A percentile compares a stretch with the other conserved stretches of the same genome.
Evolutionary conservation across 169 alveolate species (phyloP).

Genomic region (Theileria equi): DNA sequence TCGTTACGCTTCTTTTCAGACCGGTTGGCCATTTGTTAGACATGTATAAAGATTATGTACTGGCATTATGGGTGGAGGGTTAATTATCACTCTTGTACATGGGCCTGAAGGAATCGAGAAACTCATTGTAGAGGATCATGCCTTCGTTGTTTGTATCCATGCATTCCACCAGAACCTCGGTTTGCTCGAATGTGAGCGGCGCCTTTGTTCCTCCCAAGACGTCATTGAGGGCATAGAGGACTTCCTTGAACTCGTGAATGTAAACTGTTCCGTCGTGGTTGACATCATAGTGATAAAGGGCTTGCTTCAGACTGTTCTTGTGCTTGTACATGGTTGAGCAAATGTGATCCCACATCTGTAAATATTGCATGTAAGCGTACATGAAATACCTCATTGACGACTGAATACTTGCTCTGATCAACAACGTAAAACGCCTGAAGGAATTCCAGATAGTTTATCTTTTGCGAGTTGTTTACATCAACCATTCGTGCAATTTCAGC

Average conservation of each 20-base stretch:
- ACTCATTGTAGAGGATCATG: conserved; percentile 60
- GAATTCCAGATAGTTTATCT: conserved; percentile 81
- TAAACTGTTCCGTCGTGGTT: conserved; percentile 51
- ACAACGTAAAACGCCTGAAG: conserved; percentile 84
- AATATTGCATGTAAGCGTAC: background rate
- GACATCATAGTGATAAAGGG: conserved; percentile 52
- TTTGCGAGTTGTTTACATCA: conserved; percentile 75
- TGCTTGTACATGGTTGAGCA: conserved; percentile 60
- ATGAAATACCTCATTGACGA: conserved; percentile 77
- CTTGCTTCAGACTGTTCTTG: conserved; percentile 53
- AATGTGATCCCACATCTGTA: conserved; percentile 64
- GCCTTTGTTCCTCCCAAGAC: conserved; percentile 56
- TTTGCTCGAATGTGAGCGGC: conserved; percentile 64
- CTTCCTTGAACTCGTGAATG: conserved; percentile 63
- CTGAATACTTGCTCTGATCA: conserved; percentile 77
- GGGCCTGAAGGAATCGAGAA: conserved; percentile 62
- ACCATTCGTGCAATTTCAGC: conserved; percentile 78
- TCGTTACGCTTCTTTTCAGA: conserved; percentile 60
- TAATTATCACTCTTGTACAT: conserved; percentile 11
- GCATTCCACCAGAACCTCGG: conserved; percentile 60
- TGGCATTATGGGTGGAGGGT: conserved; percentile 9
- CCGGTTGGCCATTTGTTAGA: conserved; percentile 47
- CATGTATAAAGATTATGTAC: conserved; percentile 10
- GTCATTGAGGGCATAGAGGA: conserved; percentile 49
- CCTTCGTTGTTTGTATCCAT: conserved; percentile 66